Percentiles rank a stretch among this genome's conserved stretches.
Evolutionary conservation across 768 basidiomycete species (phyloP).

Genomic region (Boletus tylopilopsis): DNA sequence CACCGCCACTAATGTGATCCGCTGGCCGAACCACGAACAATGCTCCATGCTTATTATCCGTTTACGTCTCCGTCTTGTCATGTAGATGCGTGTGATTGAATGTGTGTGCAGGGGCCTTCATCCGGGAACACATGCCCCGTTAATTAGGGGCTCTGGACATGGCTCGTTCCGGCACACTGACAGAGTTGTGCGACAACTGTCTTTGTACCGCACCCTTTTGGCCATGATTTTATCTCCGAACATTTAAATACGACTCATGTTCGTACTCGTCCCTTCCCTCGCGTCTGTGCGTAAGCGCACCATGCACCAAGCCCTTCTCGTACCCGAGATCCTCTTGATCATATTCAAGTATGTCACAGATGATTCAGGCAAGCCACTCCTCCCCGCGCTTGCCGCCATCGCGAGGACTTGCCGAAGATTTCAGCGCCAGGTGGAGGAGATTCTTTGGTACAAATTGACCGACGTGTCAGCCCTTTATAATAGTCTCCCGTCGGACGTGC

Average conservation of each 20-base stretch:
- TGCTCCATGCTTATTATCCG: too few relatives aligned
- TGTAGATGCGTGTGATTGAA: too few relatives aligned
- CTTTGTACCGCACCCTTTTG: not conserved
- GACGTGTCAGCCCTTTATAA: conserved; percentile 10
- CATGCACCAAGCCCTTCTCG: conserved; percentile 15
- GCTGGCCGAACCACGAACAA: too few relatives aligned
- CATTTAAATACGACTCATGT: not conserved
- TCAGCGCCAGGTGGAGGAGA: conserved; percentile 14
- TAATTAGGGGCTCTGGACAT: not conserved
- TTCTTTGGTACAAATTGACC: conserved; percentile 21
- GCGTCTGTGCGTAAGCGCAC: not conserved
- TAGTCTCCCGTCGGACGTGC: conserved; percentile 17
- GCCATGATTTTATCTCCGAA: not conserved
- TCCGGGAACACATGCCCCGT: too few relatives aligned
- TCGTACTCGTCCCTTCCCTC: conserved; percentile 6
- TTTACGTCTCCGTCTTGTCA: too few relatives aligned
- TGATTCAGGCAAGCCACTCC: conserved; percentile 10
- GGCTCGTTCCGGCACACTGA: not conserved
- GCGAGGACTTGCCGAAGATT: conserved; percentile 28
- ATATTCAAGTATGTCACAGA: conserved; percentile 20
- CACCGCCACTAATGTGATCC: too few relatives aligned
- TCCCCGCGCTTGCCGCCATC: conserved; percentile 20
- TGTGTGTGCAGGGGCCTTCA: not conserved
- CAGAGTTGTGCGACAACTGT: not conserved
- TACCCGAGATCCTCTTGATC: conserved; percentile 23